A percentile compares a stretch with the other conserved stretches of the same genome.
phyloP scores from a whole-genome alignment of 495 filamentous ascomycete species.

The Podospora didyma region DNA sequence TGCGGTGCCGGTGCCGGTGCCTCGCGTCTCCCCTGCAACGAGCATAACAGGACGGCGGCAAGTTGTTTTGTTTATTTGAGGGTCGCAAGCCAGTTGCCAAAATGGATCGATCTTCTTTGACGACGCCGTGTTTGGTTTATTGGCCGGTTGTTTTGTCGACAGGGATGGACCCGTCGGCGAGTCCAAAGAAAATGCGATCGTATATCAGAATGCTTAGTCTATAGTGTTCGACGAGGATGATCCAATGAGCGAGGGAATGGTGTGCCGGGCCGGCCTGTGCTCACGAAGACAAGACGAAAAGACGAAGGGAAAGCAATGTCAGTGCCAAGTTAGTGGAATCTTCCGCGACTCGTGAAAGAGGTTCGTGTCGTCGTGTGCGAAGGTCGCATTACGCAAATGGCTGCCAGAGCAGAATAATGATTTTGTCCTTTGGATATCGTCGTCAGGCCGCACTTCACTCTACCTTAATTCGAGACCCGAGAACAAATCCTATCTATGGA shows the following conservation, averaged over 20 bases:
- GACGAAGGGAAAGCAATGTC: neutral
- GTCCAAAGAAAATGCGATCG: neutral
- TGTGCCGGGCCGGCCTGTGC: too few species aligned
- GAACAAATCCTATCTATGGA: too few species aligned
- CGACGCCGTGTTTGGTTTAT: neutral
- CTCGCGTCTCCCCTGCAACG: neutral
- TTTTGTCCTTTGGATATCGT: too few species aligned
- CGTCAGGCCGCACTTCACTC: too few species aligned
- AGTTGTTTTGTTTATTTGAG: neutral
- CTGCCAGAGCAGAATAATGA: too few species aligned
- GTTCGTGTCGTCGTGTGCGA: too few species aligned
- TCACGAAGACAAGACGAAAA: neutral
- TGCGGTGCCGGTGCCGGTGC: neutral
- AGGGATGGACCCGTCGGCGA: neutral
- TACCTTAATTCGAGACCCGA: neutral
- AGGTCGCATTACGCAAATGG: too few species aligned
- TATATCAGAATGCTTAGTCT: conserved; percentile 12
- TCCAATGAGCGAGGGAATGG: neutral
- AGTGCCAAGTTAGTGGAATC: too few species aligned
- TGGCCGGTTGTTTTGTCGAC: neutral
- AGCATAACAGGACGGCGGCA: neutral
- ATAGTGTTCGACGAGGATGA: neutral
- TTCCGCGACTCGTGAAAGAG: too few species aligned
- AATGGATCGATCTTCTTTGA: neutral
- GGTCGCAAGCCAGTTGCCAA: neutral